These are phyloP conservation scores for Xylaria sp. DNA, from an alignment of 495 filamentous ascomycete genomes.

Conservation along the genomic window DNA sequence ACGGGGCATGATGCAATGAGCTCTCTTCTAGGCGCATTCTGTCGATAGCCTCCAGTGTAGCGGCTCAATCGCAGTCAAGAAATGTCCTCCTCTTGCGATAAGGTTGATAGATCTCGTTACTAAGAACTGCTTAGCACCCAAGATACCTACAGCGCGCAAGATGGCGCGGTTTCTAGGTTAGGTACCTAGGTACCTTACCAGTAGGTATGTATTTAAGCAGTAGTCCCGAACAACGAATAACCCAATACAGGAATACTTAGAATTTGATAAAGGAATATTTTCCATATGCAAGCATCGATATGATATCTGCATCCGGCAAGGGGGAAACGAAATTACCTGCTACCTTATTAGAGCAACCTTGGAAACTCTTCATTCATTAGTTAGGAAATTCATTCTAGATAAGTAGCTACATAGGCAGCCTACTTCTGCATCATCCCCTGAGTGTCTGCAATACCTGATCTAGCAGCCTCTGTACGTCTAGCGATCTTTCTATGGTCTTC, in stretches of 20 bases:
- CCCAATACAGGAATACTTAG: neutral
- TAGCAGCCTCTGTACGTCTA: constrained; percentile 50
- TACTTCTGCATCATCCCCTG: constrained; percentile 3
- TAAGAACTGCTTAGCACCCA: neutral
- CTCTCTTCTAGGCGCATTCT: constrained; percentile 4
- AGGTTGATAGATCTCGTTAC: neutral
- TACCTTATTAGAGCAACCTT: neutral
- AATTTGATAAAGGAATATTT: neutral
- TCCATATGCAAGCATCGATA: neutral
- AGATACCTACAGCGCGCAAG: neutral
- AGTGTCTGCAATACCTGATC: constrained; percentile 30
- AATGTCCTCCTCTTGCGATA: neutral
- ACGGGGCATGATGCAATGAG: constrained; percentile 34
- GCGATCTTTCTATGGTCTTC: constrained; percentile 46
- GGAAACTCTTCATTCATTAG: neutral
- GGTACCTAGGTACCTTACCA: too few relatives aligned
- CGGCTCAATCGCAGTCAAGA: neutral
- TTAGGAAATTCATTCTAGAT: neutral
- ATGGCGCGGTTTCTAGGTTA: too few relatives aligned
- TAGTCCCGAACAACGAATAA: neutral
- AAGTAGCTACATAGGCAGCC: neutral
- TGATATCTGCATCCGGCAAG: too few relatives aligned
- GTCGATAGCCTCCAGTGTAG: neutral
- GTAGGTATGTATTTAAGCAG: too few relatives aligned
- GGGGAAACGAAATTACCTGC: neutral